phyloP scores from a whole-genome alignment of 306 rosid genomes.

The Trifolium dubium region DNA sequence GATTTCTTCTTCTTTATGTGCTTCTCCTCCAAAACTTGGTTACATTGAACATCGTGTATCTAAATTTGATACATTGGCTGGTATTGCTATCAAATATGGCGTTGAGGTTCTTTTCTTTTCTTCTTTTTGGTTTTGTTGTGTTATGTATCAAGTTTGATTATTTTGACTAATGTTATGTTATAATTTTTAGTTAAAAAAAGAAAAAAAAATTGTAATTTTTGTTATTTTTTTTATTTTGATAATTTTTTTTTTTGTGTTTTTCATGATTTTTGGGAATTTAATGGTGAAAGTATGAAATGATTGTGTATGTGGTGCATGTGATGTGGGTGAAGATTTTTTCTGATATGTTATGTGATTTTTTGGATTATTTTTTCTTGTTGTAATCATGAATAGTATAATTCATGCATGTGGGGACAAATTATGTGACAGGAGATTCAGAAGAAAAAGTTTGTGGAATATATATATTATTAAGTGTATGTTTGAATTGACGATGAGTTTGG shows the following conservation, averaged over 20 bases:
- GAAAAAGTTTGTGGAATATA: not conserved
- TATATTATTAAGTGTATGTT: not conserved
- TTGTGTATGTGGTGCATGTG: too few species aligned
- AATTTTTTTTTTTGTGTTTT: not conserved
- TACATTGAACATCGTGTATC: constrained; percentile 72
- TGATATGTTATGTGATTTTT: constrained; percentile 1
- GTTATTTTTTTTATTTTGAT: not conserved
- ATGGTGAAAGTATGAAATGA: not conserved
- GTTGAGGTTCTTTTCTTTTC: constrained; percentile 63
- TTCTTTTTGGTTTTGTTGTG: not conserved
- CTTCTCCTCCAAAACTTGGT: constrained; percentile 47
- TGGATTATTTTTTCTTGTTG: not conserved
- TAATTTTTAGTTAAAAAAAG: not conserved
- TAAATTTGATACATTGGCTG: constrained; percentile 85
- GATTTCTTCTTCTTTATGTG: constrained; percentile 30
- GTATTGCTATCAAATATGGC: constrained; percentile 92
- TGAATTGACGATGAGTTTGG: not conserved
- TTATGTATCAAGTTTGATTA: not conserved
- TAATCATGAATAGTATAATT: not conserved
- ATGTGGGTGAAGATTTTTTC: too few species aligned
- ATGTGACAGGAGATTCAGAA: not conserved
- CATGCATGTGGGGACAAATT: not conserved
- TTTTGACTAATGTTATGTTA: not conserved
- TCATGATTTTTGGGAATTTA: not conserved
- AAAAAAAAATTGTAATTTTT: not conserved